Base-by-base conservation (phyloP, 1,139 yeast genomes). In the Kodamaea anthophila region DNA sequence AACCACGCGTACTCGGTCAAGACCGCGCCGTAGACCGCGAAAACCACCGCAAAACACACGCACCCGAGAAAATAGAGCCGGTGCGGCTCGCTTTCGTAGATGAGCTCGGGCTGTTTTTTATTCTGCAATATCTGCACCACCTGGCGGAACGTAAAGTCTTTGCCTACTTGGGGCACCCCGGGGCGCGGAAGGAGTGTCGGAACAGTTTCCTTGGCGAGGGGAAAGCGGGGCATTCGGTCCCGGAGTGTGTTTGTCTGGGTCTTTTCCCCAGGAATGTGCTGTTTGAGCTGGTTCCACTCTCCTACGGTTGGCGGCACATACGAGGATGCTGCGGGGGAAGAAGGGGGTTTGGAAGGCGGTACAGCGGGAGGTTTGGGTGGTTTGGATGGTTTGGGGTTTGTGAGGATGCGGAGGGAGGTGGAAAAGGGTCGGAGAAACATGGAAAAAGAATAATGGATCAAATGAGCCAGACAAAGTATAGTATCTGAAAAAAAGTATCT, bases 41-140 rank as follows among this genome's bases (percentile, higher is more conserved):
- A 73, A 12, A 78, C 76, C 21, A 81, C 59, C 0, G 87, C 84
- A 46, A 80, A 66, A 22, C 85, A 77, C 40, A 78, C 74, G 49
- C 85, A 74, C 21, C 77, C 70, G 14, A 82, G 58, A 49, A 84
- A 83, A 51, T 83, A 85, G 16, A 83, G 61, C 35, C 83, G 63
- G 49, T 85, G 94, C 0, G 93, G 84, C 54, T 85, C 94, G 18
- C 87, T 77, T 60, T 82, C 88, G 53, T 85, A 85, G 29, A 85
- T 67, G 35, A 85, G 62, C 49, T 83, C 94, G 1, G 93, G 93
- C 30, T 70, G 66, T 6, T 56, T 58, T 42, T 77, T 74, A 28
- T 61, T 58, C 37, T 71, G 63, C 36, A 85, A 58, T n/a, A 74
- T 68, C 36, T 70, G 70, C 42, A 81, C 61, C 54, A 84, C 77